These are phyloP conservation scores for Xerophyta viscosa DNA, from an alignment of 106 monocot species.

Conservation along the genomic window DNA sequence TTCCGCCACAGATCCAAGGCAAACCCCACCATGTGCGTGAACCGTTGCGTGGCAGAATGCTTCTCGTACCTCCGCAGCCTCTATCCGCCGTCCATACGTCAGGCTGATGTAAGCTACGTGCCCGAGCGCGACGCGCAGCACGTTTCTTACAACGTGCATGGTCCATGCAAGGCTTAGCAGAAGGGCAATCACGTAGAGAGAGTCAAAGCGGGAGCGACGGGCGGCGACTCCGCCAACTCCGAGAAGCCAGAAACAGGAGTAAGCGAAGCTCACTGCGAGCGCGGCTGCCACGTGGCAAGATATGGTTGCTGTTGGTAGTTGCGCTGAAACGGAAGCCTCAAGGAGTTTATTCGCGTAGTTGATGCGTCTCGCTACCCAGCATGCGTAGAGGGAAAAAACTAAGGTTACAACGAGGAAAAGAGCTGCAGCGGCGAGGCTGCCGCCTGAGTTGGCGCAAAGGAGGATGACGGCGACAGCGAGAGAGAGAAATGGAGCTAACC, in stretches of 20 bases:
- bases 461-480: constrained; percentile 29
- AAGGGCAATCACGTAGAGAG: constrained; percentile 37
- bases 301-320: not conserved
- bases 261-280: constrained; percentile 15
- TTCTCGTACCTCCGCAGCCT: constrained; percentile 4
- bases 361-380: constrained; percentile 44
- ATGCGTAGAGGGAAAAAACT: constrained; percentile 38
- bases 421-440: constrained; percentile 21
- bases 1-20: constrained; percentile 31
- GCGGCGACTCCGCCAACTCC: constrained; percentile 34
- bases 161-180: constrained; percentile 65
- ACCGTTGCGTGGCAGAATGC: too few relatives aligned
- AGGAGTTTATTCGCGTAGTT: constrained; percentile 30
- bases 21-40: constrained; percentile 37
- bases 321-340: constrained; percentile 6
- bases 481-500: constrained; percentile 43
- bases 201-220: constrained; percentile 10
- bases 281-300: constrained; percentile 10
- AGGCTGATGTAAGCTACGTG: constrained; percentile 34
- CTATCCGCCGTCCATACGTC: too few relatives aligned
- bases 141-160: constrained; percentile 60
- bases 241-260: constrained; percentile 37
- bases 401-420: constrained; percentile 13
- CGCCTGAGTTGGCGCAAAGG: constrained; percentile 16
- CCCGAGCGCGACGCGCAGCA: constrained; percentile 29